A percentile compares a stretch with the other conserved stretches of the same genome.
Conservation (phyloP, 208 protist genomes). For the Trypanosoma theileri region DNA sequence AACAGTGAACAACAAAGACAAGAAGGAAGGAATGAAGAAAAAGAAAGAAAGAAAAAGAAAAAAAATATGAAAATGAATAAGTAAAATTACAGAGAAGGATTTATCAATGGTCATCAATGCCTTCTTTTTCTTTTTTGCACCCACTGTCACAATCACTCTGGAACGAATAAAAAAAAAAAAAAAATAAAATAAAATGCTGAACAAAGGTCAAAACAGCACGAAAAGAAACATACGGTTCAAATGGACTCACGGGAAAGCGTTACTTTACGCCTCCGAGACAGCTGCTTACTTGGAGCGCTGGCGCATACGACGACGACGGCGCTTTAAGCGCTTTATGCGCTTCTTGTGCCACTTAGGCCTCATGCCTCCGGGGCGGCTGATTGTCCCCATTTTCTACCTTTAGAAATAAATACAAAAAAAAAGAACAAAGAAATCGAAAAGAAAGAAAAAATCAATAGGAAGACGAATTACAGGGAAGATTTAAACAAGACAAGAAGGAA, state of each 20-base stretch:
- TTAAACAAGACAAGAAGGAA: too few relatives aligned
- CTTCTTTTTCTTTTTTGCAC: too few relatives aligned
- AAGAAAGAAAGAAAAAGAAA: background rate
- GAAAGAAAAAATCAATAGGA: background rate
- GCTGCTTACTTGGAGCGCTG: slow-evolving; percentile 87
- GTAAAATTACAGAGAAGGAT: too few relatives aligned
- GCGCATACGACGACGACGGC: slow-evolving; percentile 81
- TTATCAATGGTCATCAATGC: too few relatives aligned
- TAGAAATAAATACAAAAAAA: background rate
- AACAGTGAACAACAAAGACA: background rate
- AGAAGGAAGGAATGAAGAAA: slow-evolving; percentile 16
- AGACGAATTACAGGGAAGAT: too few relatives aligned
- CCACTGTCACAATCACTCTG: too few relatives aligned
- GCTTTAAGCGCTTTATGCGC: slow-evolving; percentile 92
- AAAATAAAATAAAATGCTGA: slow-evolving; percentile 11
- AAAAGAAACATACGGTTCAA: background rate
- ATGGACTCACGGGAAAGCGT: background rate
- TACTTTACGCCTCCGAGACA: background rate
- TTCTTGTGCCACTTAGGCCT: slow-evolving; percentile 93
- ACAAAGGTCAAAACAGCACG: too few relatives aligned
- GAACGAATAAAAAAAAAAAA: slow-evolving; percentile 15
- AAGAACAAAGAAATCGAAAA: slow-evolving; percentile 11
- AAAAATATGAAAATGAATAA: too few relatives aligned
- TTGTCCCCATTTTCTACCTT: slow-evolving; percentile 63
- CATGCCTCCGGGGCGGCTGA: slow-evolving; percentile 86